Conservation (phyloP, 148 eudicot species). For the Cornus controversa region DNA sequence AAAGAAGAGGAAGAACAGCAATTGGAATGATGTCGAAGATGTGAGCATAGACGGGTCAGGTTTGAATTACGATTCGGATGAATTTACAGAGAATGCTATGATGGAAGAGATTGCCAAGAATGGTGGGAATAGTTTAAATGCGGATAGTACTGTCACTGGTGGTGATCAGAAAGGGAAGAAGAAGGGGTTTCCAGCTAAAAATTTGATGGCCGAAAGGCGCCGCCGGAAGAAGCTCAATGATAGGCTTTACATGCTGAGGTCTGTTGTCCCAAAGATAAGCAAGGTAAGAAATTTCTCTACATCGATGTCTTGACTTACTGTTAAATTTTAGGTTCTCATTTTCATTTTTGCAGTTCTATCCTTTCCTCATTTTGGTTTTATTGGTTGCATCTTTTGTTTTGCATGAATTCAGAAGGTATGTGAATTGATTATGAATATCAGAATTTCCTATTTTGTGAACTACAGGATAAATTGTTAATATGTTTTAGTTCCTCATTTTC, state of each 20-base stretch:
- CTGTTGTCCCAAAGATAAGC: slow-evolving; percentile 95
- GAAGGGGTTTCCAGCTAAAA: slow-evolving; percentile 89
- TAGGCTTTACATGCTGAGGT: slow-evolving; percentile 82
- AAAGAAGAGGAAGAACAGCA: slow-evolving; percentile 39
- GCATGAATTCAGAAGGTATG: too few relatives aligned
- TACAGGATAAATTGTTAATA: too few relatives aligned
- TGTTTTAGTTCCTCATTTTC: not conserved
- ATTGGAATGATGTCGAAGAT: slow-evolving; percentile 54
- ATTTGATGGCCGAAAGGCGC: slow-evolving; percentile 90
- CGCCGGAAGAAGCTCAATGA: slow-evolving; percentile 95
- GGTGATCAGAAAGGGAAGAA: slow-evolving; percentile 75
- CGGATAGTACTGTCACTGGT: slow-evolving; percentile 45
- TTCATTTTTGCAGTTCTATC: too few relatives aligned
- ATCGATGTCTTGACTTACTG: slow-evolving; percentile 33
- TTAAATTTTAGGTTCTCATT: slow-evolving; percentile 22
- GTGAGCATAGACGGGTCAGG: slow-evolving; percentile 67
- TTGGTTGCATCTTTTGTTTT: too few relatives aligned
- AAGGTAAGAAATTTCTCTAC: slow-evolving; percentile 54
- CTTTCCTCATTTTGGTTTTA: too few relatives aligned
- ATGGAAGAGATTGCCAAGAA: slow-evolving; percentile 39
- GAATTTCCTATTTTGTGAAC: too few relatives aligned
- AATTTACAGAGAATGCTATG: slow-evolving; percentile 44
- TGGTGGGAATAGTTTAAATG: slow-evolving; percentile 59
- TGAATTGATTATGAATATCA: too few relatives aligned
- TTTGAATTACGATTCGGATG: slow-evolving; percentile 85